phyloP scores from a whole-genome alignment of 1,284 basidiomycete genomes.

The Trichosporon coremiiforme region DNA sequence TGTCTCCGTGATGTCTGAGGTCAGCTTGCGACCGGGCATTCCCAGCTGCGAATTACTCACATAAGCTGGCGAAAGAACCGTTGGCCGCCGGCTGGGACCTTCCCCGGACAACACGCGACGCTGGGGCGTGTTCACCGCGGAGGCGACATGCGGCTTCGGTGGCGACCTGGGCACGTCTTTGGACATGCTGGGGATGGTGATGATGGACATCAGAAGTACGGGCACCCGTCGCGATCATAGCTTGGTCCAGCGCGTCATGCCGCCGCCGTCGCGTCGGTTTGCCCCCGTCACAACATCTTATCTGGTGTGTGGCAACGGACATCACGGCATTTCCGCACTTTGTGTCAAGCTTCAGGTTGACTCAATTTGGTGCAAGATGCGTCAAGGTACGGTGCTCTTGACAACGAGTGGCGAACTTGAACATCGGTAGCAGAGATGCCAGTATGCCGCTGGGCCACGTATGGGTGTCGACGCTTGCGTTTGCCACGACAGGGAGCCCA shows the following conservation, averaged over 20 bases:
- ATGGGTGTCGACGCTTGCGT: constrained; percentile 2
- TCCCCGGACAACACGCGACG: neutral
- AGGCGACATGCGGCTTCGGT: neutral
- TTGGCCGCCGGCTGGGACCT: constrained; percentile 40
- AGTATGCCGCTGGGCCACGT: neutral
- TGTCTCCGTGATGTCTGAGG: constrained; percentile 52
- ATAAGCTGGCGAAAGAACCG: constrained; percentile 47
- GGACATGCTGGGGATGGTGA: neutral
- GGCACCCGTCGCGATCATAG: neutral
- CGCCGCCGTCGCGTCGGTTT: constrained; percentile 4
- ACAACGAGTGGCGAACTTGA: neutral
- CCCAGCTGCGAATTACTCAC: constrained; percentile 33
- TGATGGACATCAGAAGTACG: neutral
- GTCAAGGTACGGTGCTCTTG: neutral
- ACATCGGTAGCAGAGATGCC: too few relatives aligned
- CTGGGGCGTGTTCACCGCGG: neutral
- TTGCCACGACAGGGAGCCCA: neutral
- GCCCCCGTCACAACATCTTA: constrained; percentile 18
- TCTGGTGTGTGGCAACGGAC: constrained; percentile 1
- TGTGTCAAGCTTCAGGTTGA: neutral
- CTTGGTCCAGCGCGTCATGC: constrained; percentile 3
- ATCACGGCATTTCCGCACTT: neutral
- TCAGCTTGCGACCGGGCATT: too few relatives aligned
- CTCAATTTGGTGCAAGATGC: neutral
- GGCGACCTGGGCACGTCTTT: constrained; percentile 1